Conservation (phyloP, 768 basidiomycete genomes). For the Boletus pseudopeckii region DNA sequence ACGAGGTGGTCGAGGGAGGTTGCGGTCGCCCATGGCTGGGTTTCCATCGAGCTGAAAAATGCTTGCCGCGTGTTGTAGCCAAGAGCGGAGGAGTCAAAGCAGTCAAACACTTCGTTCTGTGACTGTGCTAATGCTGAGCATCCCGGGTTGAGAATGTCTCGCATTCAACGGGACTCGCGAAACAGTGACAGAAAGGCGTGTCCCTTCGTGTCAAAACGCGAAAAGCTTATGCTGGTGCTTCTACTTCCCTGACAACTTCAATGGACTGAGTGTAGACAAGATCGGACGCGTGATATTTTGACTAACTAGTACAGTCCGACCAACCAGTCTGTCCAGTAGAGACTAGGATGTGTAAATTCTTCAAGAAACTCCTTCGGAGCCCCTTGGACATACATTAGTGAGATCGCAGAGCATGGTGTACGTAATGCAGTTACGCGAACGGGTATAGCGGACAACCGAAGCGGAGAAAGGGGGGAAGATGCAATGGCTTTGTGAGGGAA, state of each 20-base stretch:
- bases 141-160: background rate
- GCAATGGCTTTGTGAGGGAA: slow-evolving; percentile 15
- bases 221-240: background rate
- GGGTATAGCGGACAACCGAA: slow-evolving; percentile 29
- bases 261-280: background rate
- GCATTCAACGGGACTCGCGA: too few species aligned
- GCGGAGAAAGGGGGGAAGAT: slow-evolving; percentile 7
- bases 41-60: background rate
- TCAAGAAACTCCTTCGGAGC: slow-evolving; percentile 9
- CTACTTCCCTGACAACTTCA: background rate
- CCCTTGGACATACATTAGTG: slow-evolving; percentile 29
- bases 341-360: slow-evolving; percentile 11
- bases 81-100: background rate
- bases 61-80: background rate
- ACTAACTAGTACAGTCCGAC: background rate
- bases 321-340: background rate
- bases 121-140: background rate
- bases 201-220: background rate
- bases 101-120: background rate
- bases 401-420: slow-evolving; percentile 29
- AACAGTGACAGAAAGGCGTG: background rate
- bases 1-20: background rate
- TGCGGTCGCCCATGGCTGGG: too few species aligned
- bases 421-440: slow-evolving; percentile 27
- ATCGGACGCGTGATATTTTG: background rate